Evolutionary conservation across 306 rosid genomes (phyloP), one percentile per base, ranked within the genome.

Genomic region (Cucurbita argyrosperma): DNA sequence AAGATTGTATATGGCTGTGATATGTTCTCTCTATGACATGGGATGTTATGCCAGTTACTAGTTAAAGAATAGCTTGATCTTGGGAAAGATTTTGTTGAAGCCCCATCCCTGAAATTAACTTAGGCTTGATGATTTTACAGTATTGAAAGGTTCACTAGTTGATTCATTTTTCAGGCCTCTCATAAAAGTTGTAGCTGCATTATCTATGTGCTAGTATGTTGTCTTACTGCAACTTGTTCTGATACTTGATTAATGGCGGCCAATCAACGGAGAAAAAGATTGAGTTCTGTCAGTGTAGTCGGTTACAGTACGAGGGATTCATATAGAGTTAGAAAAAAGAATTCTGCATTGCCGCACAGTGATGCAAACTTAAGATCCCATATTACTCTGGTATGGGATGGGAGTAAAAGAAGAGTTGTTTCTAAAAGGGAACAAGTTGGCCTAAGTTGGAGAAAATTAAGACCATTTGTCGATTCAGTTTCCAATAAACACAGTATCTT

Each of bases 361-460:
- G 95, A 84, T 79, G 78, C 87, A 61, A 79, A 64, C 68, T 69
- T 87, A 76, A 85, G 82, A 42, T 71, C 96, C 68, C 96, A 89
- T 74, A 79, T 94, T 74, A 87, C 92, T 79, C 90, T 94, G 47
- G 87, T 84, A 83, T 94, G 96, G 99, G 97, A 91, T 79, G 81
- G 81, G 71, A 84, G 79, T 84, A 87, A 87, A 80, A 84, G 85
- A 78, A 87, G 23, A 71, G 97, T 94, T 57, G 87, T 94, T 79
- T 90, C 99, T 71, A 94, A 88, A 84, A 82, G 80, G 80, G 95
- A 89, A 38, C 99, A 94, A 82, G 73, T 91, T 82, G 96, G 97
- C 81, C 76, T 91, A 79, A 84, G 87, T 71, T 75, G 91, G 96
- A 94, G 90, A 82, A 82, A 85, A 75, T 61, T 81, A 82, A 87